phyloP scores from a whole-genome alignment of 2,329 filamentous ascomycete species.

The Sclerotinia glacialis region DNA sequence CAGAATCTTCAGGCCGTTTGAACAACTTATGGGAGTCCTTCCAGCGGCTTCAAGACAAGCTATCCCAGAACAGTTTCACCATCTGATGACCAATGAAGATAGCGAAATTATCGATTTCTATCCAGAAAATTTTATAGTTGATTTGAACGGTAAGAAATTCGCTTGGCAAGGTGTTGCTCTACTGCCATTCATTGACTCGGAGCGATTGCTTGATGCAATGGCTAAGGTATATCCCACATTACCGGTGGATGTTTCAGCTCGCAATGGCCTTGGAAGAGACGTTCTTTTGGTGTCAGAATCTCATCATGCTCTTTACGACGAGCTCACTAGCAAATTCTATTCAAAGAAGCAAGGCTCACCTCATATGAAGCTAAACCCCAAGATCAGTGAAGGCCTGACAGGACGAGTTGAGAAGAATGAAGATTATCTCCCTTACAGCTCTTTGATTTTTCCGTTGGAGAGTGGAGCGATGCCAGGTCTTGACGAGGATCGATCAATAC shows the following conservation, averaged over 20 bases:
- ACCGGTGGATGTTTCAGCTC: conserved; percentile 69
- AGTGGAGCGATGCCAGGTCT: conserved; percentile 69
- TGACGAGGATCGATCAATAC: conserved; percentile 83
- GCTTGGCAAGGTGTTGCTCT: conserved; percentile 95
- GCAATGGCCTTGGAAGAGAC: conserved; percentile 79
- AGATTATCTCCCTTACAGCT: conserved; percentile 78
- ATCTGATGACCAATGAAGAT: conserved; percentile 82
- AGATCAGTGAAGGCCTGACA: conserved; percentile 71
- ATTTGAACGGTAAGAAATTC: conserved; percentile 97
- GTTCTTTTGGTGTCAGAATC: conserved; percentile 80
- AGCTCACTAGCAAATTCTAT: conserved; percentile 82
- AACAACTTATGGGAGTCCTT: conserved; percentile 97
- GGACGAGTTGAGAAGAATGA: conserved; percentile 81
- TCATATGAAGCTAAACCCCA: conserved; percentile 70
- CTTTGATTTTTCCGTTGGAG: conserved; percentile 74
- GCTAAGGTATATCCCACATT: conserved; percentile 77
- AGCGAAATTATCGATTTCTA: conserved; percentile 98
- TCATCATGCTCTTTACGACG: conserved; percentile 76
- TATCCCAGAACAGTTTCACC: conserved; percentile 82
- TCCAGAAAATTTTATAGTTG: conserved; percentile 87
- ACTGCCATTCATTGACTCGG: conserved; percentile 94
- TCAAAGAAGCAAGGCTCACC: conserved; percentile 75
- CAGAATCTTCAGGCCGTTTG: conserved; percentile 83
- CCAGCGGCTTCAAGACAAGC: conserved; percentile 91
- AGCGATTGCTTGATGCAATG: conserved; percentile 78